Base-by-base conservation (phyloP, 352 stramenopile genomes). In the Phytophthora pluvialis region DNA sequence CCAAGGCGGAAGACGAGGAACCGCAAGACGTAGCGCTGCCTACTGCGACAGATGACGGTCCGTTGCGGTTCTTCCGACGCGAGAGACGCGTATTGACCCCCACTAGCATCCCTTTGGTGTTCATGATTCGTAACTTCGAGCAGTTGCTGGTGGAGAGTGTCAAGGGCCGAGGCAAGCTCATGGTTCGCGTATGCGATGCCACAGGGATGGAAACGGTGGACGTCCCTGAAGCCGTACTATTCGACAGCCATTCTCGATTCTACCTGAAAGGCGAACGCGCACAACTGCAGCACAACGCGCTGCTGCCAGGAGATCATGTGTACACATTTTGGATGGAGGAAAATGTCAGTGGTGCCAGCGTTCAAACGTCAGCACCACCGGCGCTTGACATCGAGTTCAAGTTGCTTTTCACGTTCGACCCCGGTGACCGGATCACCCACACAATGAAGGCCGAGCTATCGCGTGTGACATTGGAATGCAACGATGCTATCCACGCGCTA, bases 291-390 rank as follows among this genome's bases (percentile, higher is more conserved):
- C 61, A 76, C 48, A 72, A 81, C 8, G 75, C 65, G 6, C 16
- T 82, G 8, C 44, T 90, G 7, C 76, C 81, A 45, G 84, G 85
- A 40, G 62, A 78, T 43, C 73, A 88, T 48, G 67, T 86, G 9
- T 93, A 93, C 57, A 85, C 82, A 5, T 90, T 93, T 48, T 93
- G 85, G 85, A 73, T 87, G 29, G 72, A 88, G 50, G 55, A 75
- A 25, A 47, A 71, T 38, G 1, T 16, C 1, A 59, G 35, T 32
- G 48, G 43, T 15, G 13, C 38, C 11, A 61, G 40, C 13, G 39
- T 56, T 44, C 40, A 67, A 39, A 21, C 60, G 15, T 56, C 57
- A n/a, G 11, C 53, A 2, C 32, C 67, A 3, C 31, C 52, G 26
- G 26, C 39, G 9, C 58, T 88, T 33, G 70, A 83, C 15, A 63